Conservation (phyloP, 495 filamentous ascomycete species). For the Melanomma pulvis-pyrius region DNA sequence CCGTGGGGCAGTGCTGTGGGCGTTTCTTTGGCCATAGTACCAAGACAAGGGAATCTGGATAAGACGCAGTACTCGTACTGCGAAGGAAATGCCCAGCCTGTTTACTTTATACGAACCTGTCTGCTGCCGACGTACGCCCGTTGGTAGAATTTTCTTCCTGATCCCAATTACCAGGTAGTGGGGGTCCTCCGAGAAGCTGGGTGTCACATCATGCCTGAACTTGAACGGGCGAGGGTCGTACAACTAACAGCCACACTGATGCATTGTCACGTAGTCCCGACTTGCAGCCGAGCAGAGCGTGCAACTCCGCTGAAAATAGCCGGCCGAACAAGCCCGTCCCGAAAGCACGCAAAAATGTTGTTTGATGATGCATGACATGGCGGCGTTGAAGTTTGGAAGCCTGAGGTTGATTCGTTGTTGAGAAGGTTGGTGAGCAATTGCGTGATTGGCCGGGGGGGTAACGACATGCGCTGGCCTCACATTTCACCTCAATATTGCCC, state of each 20-base stretch:
- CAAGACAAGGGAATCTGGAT: background rate
- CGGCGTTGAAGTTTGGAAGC: background rate
- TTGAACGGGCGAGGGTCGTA: background rate
- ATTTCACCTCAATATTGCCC: background rate
- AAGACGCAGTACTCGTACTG: background rate
- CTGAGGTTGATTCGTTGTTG: constrained; percentile 13
- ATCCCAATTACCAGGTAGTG: constrained; percentile 17
- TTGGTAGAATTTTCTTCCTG: background rate
- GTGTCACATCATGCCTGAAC: background rate
- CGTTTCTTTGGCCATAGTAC: constrained; percentile 2
- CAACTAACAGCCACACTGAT: constrained; percentile 1
- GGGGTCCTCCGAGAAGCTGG: background rate
- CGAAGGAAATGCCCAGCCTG: background rate
- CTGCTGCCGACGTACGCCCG: background rate
- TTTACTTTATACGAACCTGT: background rate
- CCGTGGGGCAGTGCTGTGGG: background rate
- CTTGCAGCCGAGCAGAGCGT: background rate
- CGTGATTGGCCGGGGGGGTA: constrained; percentile 36
- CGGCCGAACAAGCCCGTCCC: background rate
- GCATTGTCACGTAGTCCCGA: background rate
- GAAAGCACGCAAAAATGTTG: constrained; percentile 28
- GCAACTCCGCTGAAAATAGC: background rate
- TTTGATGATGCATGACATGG: constrained; percentile 16
- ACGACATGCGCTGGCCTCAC: constrained; percentile 13
- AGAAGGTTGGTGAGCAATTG: constrained; percentile 18